These are phyloP conservation scores for Quercus bicolor DNA, from an alignment of 306 rosid species.

Conservation along the genomic window DNA sequence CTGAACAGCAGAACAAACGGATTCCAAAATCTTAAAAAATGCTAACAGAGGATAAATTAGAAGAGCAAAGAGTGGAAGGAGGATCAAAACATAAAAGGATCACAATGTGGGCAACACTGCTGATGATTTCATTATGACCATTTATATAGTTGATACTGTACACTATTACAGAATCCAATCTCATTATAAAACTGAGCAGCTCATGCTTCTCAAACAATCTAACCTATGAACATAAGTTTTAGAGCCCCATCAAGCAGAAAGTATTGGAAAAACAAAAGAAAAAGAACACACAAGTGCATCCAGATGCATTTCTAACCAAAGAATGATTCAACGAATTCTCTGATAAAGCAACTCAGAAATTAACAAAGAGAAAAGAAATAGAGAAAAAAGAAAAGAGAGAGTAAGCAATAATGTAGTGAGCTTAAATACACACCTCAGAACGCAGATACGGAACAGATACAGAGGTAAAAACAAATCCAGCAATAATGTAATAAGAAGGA, in stretches of 20 bases:
- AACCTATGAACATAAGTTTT: not conserved
- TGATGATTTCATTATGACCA: not conserved
- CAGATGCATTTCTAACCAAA: not conserved
- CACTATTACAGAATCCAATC: not conserved
- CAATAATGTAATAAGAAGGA: conserved; percentile 92
- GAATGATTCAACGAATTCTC: not conserved
- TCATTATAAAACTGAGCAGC: not conserved
- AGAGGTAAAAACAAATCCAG: conserved; percentile 81
- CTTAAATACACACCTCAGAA: conserved; percentile 71
- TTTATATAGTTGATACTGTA: not conserved
- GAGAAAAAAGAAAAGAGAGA: not conserved
- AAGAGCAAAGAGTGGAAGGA: not conserved
- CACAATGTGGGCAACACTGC: not conserved
- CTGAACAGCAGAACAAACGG: not conserved
- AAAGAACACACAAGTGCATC: not conserved
- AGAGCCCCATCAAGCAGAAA: not conserved
- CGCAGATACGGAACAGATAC: conserved; percentile 98
- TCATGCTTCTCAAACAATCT: not conserved
- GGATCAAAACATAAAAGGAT: not conserved
- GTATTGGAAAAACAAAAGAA: not conserved
- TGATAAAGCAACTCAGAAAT: not conserved
- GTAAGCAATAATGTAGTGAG: not conserved
- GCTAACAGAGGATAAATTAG: not conserved
- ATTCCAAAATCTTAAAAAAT: not conserved
- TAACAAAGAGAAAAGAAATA: not conserved